phyloP scores from a whole-genome alignment of 2,329 filamentous ascomycete genomes.

The Bipolaris gigantea region DNA sequence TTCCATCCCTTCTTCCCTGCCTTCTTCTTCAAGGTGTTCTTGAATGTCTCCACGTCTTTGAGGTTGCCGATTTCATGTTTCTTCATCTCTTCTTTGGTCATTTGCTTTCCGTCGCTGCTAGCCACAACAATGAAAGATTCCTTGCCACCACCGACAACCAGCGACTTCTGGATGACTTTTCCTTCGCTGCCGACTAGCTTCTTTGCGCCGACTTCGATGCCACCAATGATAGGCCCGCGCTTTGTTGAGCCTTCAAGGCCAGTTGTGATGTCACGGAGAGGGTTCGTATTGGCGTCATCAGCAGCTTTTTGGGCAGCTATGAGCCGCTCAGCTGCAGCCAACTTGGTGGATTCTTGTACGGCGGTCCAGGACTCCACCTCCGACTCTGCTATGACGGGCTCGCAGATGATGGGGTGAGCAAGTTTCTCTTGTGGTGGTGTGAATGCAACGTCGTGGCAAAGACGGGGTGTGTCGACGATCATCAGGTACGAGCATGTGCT shows the following conservation, averaged over 20 bases:
- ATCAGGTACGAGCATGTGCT: conserved; percentile 91
- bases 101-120: conserved; percentile 62
- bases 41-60: conserved; percentile 69
- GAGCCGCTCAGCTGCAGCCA: conserved; percentile 28
- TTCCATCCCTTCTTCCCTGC: conserved; percentile 76
- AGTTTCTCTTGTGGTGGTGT: conserved; percentile 75
- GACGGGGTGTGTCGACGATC: conserved; percentile 84
- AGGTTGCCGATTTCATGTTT: conserved; percentile 65
- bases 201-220: conserved; percentile 61
- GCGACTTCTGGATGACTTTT: conserved; percentile 57
- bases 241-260: conserved; percentile 37
- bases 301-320: conserved; percentile 21
- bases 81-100: conserved; percentile 69
- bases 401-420: conserved; percentile 76
- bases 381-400: conserved; percentile 65
- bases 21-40: conserved; percentile 66
- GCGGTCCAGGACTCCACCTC: conserved; percentile 53
- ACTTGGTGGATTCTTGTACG: conserved; percentile 38
- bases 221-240: conserved; percentile 55
- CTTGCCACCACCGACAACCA: conserved; percentile 54
- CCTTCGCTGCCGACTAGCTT: conserved; percentile 59
- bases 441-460: conserved; percentile 87
- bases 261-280: conserved; percentile 38
- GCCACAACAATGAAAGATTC: conserved; percentile 59
- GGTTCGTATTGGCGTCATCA: conserved; percentile 33